Base-by-base conservation (phyloP, 495 filamentous ascomycete genomes). In the Letharia columbiana region DNA sequence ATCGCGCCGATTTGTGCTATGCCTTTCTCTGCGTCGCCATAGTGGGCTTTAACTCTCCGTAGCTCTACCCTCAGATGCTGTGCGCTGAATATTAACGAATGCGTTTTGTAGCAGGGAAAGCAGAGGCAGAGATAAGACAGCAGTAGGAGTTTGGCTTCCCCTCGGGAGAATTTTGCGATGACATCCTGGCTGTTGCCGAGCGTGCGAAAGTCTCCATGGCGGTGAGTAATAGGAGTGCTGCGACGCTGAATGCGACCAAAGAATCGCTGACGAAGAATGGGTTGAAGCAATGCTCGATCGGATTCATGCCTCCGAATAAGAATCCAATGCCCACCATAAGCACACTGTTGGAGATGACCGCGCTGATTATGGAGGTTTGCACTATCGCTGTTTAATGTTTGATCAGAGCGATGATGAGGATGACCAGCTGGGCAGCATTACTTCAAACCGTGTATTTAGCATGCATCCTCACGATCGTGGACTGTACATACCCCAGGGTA, bases 361-460 rank as follows among this genome's bases (percentile, higher is more conserved):
- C 37, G 44, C 67, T 67, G 4, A 71, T 33, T 6, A 71, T 62
- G 28, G 66, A 61, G 12, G 60, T 61, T 52, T 67, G 66, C 5
- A 72, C 69, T 5, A 72, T 60, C 17, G 17, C 0, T 20, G 67
- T 42, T 59, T 72, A 63, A 28, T 33, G 41, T 45, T 65, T 64
- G 39, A 69, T 58, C 18, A 71, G 57, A n/a, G 70, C 35, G 31
- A 72, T 44, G 10, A 65, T 58, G 39, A 66, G 66, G 5, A 61
- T 71, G 6, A 72, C 68, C 11, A 72, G 61, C 47, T 71, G 71
- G 17, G 63, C 61, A 2, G 62, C 65, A 50, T 70, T 70, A 60
- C 68, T 69, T 42, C 4, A 66, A 28, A 8, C 10, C 37, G 12
- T 10, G 20, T 52, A 4, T 20, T 41, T n/a, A 60, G 57, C 57